Evolutionary conservation across 116 monocot genomes (phyloP), one percentile per base, ranked within the genome.

Genomic region (Trichopus zeylanicus): DNA sequence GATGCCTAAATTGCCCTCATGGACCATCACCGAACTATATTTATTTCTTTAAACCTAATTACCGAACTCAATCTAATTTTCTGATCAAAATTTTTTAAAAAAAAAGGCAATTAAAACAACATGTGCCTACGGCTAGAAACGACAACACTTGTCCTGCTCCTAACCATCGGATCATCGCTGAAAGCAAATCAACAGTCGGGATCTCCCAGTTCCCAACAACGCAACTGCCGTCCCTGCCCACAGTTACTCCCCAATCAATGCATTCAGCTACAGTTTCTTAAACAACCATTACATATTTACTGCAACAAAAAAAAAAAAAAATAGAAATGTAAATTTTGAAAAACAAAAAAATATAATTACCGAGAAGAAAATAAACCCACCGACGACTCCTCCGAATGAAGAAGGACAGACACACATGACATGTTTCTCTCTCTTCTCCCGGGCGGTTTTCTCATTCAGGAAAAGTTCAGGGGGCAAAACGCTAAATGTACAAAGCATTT

Each of bases 171-270:
- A 42, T 42, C 18, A 42, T 13, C 42, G 18, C n/a, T n/a, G 13
- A 13, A 1, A 0, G n/a, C 13, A 42, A 42, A 39, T 2, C 42
- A 42, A 42, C 42, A n/a, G 42, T 42, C 0, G 18, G n/a, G 42
- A 42, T 42, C 12, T 3, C n/a, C 3, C n/a, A 3, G 42, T 18
- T 16, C 13, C 42, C 13, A 1, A 16, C 18, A 13, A 13, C n/a
- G 42, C 42, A 42, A 42, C 42, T 42, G 42, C 42, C 42, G 13
- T 16, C 13, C 42, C 42, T 42, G 42, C 7, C n/a, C 3, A n/a
- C 42, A 42, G n/a, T 42, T 16, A 42, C 42, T 42, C 42, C 42
- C 42, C 42, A 13, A 42, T 42, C 42, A 42, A 42, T 42, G 42
- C 42, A 13, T 42, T 42, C 42, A 42, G 42, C n/a, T 42, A 15